Percentiles rank a stretch among this genome's conserved stretches.
Conservation (phyloP, 495 filamentous ascomycete species). For the Cairneyella variabilis region DNA sequence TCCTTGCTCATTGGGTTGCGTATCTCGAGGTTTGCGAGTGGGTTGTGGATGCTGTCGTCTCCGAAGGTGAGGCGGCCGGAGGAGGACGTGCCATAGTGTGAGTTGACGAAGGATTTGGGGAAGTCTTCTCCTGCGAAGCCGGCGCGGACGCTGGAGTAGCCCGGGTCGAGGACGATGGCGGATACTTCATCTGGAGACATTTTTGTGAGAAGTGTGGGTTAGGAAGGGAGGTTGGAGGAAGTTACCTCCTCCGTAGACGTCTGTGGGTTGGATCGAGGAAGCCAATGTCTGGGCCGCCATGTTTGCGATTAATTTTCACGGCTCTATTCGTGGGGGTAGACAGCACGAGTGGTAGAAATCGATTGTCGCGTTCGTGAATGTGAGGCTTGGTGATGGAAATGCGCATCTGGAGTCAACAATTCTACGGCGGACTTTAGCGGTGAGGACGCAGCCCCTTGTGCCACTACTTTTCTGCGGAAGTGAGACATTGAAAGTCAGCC, state of each 20-base stretch:
- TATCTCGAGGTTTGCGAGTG: conserved; percentile 71
- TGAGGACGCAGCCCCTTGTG: too few relatives aligned
- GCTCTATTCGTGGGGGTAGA: too few relatives aligned
- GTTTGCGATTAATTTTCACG: too few relatives aligned
- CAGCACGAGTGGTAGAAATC: too few relatives aligned
- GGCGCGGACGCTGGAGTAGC: conserved; percentile 84
- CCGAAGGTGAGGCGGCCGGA: conserved; percentile 67
- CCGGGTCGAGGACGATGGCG: conserved; percentile 92
- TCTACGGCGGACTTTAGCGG: too few relatives aligned
- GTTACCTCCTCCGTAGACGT: conserved; percentile 78
- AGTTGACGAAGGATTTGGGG: conserved; percentile 87
- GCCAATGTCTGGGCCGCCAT: conserved; percentile 27
- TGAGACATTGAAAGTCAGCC: too few relatives aligned
- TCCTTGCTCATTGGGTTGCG: conserved; percentile 87
- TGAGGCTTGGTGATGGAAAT: too few relatives aligned
- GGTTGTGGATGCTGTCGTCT: conserved; percentile 78
- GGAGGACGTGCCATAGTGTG: conserved; percentile 60
- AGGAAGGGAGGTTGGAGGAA: background rate
- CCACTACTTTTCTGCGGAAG: too few relatives aligned
- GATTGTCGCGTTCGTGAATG: too few relatives aligned
- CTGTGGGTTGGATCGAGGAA: conserved; percentile 46
- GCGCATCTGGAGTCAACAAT: too few relatives aligned
- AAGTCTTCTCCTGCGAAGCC: conserved; percentile 97
- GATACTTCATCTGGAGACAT: conserved; percentile 79
- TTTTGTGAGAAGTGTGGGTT: conserved; percentile 12